These are phyloP conservation scores for Juncus inflexus DNA, from an alignment of 176 grass and related monocot species.

Conservation along the genomic window DNA sequence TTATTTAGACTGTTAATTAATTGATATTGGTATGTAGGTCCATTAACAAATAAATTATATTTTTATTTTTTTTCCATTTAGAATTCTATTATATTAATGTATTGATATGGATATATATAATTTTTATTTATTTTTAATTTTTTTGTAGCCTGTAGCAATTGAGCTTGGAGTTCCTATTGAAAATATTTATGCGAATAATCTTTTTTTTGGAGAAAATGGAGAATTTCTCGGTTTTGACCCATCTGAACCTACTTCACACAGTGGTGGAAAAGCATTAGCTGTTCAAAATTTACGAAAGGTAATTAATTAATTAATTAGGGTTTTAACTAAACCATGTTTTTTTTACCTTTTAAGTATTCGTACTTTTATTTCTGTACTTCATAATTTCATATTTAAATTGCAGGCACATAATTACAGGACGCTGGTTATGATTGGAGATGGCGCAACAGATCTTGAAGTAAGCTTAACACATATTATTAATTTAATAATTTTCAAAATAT, in stretches of 20 bases:
- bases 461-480: background rate
- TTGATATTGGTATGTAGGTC: too few species aligned
- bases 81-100: too few species aligned
- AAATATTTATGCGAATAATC: conserved; percentile 90
- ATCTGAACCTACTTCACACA: conserved; percentile 74
- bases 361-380: too few species aligned
- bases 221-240: conserved; percentile 87
- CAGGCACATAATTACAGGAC: conserved; percentile 40
- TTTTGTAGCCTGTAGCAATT: conserved; percentile 69
- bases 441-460: conserved; percentile 90
- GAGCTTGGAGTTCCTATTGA: conserved; percentile 68
- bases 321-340: too few species aligned
- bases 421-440: conserved; percentile 91
- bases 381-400: conserved; percentile 24
- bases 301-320: background rate
- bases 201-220: conserved; percentile 62
- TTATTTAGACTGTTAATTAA: too few species aligned
- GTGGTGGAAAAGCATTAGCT: conserved; percentile 84
- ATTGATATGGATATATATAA: background rate
- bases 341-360: too few species aligned
- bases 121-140: conserved; percentile 16
- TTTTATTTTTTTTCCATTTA: too few species aligned
- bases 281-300: conserved; percentile 90
- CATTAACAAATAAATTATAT: too few species aligned
- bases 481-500: background rate